A percentile compares a stretch with the other conserved stretches of the same genome.
These are phyloP conservation scores for Dipteronia dyeriana DNA, from an alignment of 345 rosid species.

Conservation along the genomic window DNA sequence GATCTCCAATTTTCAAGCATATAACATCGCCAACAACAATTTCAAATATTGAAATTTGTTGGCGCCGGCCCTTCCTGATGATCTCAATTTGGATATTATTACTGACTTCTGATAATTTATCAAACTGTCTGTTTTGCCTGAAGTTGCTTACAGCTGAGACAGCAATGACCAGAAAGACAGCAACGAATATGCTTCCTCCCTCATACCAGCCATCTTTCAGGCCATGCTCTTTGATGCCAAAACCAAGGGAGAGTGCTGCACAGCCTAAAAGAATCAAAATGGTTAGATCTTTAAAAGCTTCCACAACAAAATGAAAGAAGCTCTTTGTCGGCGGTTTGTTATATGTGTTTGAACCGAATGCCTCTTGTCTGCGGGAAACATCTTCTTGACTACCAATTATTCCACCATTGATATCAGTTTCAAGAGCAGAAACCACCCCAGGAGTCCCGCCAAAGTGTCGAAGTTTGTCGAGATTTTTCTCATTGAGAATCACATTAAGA, in stretches of 20 bases:
- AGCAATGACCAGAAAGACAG: constrained; percentile 53
- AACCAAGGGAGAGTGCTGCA: constrained; percentile 62
- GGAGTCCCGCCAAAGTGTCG: constrained; percentile 40
- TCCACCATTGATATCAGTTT: constrained; percentile 39
- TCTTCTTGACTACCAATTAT: constrained; percentile 40
- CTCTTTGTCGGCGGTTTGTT: constrained; percentile 60
- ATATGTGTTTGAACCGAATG: constrained; percentile 67
- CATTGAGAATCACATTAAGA: constrained; percentile 41
- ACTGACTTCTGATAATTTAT: constrained; percentile 50
- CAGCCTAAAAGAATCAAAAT: constrained; percentile 60
- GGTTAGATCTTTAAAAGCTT: constrained; percentile 56
- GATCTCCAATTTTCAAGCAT: constrained; percentile 63
- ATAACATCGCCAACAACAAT: constrained; percentile 68
- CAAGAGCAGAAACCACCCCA: constrained; percentile 40
- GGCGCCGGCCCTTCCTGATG: constrained; percentile 46
- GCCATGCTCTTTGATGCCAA: constrained; percentile 64
- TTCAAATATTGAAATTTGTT: constrained; percentile 52
- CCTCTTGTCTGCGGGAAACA: constrained; percentile 36
- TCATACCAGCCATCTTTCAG: constrained; percentile 70
- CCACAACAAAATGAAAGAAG: constrained; percentile 45
- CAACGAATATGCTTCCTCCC: constrained; percentile 64
- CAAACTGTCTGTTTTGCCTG: constrained; percentile 54
- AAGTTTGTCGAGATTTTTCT: constrained; percentile 36
- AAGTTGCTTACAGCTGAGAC: constrained; percentile 57
- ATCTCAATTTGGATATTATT: constrained; percentile 55